phyloP scores from a whole-genome alignment of 495 filamentous ascomycete species.

The Aspergillus biplanus region DNA sequence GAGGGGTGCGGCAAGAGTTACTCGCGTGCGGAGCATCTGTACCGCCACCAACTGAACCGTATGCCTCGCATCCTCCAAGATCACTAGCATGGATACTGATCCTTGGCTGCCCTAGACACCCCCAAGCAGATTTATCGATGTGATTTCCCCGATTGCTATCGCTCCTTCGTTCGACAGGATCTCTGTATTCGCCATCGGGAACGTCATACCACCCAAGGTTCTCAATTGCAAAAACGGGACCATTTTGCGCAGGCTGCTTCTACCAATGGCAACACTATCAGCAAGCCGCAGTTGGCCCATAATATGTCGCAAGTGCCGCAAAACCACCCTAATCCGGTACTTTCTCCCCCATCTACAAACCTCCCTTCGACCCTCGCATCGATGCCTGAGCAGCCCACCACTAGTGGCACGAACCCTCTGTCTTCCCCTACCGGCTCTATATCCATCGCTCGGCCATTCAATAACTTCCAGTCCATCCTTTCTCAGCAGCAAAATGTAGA shows the following conservation, averaged over 20 bases:
- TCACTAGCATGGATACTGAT: conserved; percentile 19
- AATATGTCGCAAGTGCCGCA: conserved; percentile 18
- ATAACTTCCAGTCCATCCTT: conserved; percentile 27
- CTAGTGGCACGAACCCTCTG: conserved; percentile 9
- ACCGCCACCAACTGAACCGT: conserved; percentile 96
- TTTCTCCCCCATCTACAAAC: conserved; percentile 19
- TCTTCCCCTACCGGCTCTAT: conserved; percentile 23
- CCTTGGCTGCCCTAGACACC: conserved; percentile 51
- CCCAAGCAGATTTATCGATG: conserved; percentile 96
- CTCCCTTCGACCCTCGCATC: conserved; percentile 10
- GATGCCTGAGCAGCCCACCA: conserved; percentile 14
- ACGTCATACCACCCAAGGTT: conserved; percentile 93
- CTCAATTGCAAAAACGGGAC: conserved; percentile 91
- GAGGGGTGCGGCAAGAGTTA: conserved; percentile 95
- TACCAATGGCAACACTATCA: conserved; percentile 18
- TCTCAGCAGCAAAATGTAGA: conserved; percentile 23
- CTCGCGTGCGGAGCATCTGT: conserved; percentile 94
- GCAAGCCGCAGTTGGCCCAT: conserved; percentile 24
- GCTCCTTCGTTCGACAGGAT: conserved; percentile 92
- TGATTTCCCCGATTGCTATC: conserved; percentile 88
- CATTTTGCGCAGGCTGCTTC: conserved; percentile 39
- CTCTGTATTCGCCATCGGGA: conserved; percentile 92
- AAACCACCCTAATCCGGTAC: conserved; percentile 9
- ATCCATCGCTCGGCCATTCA: conserved; percentile 23
- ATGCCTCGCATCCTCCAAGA: conserved; percentile 37